Base-by-base conservation (phyloP, 306 rosid species). In the Arachis hypogaea region DNA sequence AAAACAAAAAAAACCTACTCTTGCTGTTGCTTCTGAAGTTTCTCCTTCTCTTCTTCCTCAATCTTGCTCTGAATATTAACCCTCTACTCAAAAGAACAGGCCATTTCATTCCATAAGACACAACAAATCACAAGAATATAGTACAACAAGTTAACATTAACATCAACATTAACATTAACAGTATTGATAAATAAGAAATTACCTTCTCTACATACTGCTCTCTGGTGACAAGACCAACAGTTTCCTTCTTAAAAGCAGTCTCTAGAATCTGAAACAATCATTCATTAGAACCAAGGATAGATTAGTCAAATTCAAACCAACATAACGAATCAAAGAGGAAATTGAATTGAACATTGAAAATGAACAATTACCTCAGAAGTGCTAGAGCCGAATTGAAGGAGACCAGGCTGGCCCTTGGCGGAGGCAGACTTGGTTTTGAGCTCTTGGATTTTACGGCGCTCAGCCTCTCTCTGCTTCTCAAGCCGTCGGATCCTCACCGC, bases 41-140 rank as follows among this genome's bases (percentile, higher is more conserved):
- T 94, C 81, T 94, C 99, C 78, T 92, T 94, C 83, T 94, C 99
- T 81, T 94, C 99, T 82, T 94, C 99, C 85, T 94, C 99, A n/a
- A 89, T 60, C 80, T 94, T 94, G 84, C 59, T 94, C 77, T 88
- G 91, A 71, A 94, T 94, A 68, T 85, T 94, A 44, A 92, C 97
- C 80, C 95, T 89, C 99, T 94, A 78, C 63, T 62, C 41, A 74
- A 14, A 47, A 5, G 84, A 51, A 33, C 38, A 33, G 4, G 0
- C 38, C 44, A 46, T 44, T 7, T 41, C 47, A 81, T 28, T 68
- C 14, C 61, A 33, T 54, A 18, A 57, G 22, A 52, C 58, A 52
- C 58, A 10, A 46, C 10, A 46, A 3, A 11, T 6, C 1, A 52
- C 28, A n/a, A 52, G 7, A 12, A 51, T 7, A 51, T 51, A 5